phyloP scores from a whole-genome alignment of 1,284 basidiomycete species.

The Cutaneotrichosporon daszewskae region DNA sequence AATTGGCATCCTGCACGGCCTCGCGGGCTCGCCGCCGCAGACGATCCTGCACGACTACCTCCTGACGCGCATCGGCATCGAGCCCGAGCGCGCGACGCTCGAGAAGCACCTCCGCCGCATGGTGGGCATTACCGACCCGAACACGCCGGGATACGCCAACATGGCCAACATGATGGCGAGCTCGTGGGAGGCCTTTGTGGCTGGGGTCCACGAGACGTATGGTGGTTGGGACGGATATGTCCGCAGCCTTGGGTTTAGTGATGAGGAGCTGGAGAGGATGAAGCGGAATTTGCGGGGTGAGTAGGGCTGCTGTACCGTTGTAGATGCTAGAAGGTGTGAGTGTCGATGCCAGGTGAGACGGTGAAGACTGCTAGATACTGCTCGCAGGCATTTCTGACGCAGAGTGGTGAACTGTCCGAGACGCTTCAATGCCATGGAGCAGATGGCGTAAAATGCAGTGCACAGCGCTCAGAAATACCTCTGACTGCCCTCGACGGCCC shows the following conservation, averaged over 20 bases:
- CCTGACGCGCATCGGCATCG: constrained; percentile 16
- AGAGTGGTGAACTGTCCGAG: too few relatives aligned
- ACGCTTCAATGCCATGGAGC: too few relatives aligned
- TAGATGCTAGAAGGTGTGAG: too few relatives aligned
- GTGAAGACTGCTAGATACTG: too few relatives aligned
- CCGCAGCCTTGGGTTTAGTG: constrained; percentile 4
- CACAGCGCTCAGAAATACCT: too few relatives aligned
- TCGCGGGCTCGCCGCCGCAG: constrained; percentile 7
- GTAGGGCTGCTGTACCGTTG: too few relatives aligned
- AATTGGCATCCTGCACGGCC: constrained; percentile 11
- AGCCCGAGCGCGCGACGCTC: constrained; percentile 13
- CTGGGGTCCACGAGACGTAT: constrained; percentile 2
- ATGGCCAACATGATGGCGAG: constrained; percentile 5
- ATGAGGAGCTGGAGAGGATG: constrained; percentile 8
- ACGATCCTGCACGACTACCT: constrained; percentile 12
- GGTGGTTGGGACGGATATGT: constrained; percentile 15
- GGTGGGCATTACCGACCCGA: not conserved
- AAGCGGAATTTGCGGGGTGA: constrained; percentile 4
- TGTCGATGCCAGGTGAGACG: too few relatives aligned
- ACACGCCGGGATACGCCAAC: constrained; percentile 8
- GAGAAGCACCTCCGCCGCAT: not conserved
- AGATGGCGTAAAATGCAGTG: too few relatives aligned
- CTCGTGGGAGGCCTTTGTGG: constrained; percentile 2
- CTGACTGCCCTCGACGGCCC: too few relatives aligned
- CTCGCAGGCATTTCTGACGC: too few relatives aligned